Evolutionary conservation across 495 filamentous ascomycete genomes (phyloP).

Genomic region (Penicillium manginii): DNA sequence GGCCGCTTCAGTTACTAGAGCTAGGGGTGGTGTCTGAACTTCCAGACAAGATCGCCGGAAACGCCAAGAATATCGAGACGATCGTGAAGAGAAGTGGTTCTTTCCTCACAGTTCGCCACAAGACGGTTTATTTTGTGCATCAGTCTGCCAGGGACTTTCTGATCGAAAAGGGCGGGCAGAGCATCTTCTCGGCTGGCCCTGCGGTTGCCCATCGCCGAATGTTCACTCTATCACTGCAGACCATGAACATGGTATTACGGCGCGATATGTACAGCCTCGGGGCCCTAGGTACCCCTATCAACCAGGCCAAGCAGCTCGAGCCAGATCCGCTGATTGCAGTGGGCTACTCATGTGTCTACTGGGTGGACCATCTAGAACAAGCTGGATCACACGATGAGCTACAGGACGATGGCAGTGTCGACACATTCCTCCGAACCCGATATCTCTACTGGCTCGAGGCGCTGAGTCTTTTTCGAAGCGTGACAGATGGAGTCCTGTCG

Average conservation of each 20-base stretch:
- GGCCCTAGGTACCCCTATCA: slow-evolving; percentile 13
- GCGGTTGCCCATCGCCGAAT: slow-evolving; percentile 29
- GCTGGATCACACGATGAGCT: not conserved
- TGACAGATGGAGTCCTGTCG: not conserved
- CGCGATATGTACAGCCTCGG: slow-evolving; percentile 27
- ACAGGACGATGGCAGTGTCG: not conserved
- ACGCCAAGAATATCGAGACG: not conserved
- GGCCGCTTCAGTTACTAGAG: slow-evolving; percentile 17
- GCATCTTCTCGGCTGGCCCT: too few relatives aligned
- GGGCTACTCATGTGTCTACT: slow-evolving; percentile 41
- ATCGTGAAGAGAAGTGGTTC: slow-evolving; percentile 20
- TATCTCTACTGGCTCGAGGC: slow-evolving; percentile 46
- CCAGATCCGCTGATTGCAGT: slow-evolving; percentile 20
- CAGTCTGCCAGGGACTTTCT: slow-evolving; percentile 48
- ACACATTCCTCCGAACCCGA: slow-evolving; percentile 27
- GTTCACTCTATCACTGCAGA: slow-evolving; percentile 30
- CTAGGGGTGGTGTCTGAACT: not conserved
- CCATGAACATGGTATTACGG: slow-evolving; percentile 15
- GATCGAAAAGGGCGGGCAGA: not conserved
- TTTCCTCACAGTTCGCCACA: slow-evolving; percentile 26
- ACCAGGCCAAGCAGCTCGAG: slow-evolving; percentile 6
- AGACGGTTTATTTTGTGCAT: slow-evolving; percentile 41
- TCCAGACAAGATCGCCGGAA: not conserved
- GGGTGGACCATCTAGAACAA: slow-evolving; percentile 41
- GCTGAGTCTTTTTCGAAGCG: slow-evolving; percentile 22